Evolutionary conservation across 495 filamentous ascomycete species (phyloP).

Genomic region (Xylaria castorea): DNA sequence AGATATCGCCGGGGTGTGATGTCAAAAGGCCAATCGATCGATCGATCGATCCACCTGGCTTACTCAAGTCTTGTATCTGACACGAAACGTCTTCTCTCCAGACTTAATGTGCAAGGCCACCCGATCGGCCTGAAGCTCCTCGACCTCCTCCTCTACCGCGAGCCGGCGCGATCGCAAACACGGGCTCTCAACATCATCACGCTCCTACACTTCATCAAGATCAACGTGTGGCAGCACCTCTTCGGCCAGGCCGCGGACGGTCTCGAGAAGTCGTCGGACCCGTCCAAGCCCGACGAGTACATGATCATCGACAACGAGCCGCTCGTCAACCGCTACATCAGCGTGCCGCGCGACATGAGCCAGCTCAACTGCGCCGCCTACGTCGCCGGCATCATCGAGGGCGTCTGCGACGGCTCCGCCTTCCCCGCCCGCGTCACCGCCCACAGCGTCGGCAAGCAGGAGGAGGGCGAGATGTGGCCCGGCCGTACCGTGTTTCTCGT

Average conservation of each 20-base stretch:
- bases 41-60: neutral
- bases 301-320: slow-evolving; percentile 99
- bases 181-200: slow-evolving; percentile 88
- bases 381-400: slow-evolving; percentile 94
- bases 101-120: slow-evolving; percentile 93
- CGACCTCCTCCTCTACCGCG: slow-evolving; percentile 88
- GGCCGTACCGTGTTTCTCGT: slow-evolving; percentile 94
- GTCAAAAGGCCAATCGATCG: neutral
- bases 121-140: slow-evolving; percentile 92
- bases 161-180: slow-evolving; percentile 68
- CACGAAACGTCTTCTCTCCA: slow-evolving; percentile 40
- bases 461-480: slow-evolving; percentile 87
- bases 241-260: slow-evolving; percentile 89
- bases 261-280: slow-evolving; percentile 84
- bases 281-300: slow-evolving; percentile 86
- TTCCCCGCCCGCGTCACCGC: slow-evolving; percentile 90
- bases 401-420: slow-evolving; percentile 88
- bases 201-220: slow-evolving; percentile 92
- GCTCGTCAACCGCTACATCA: slow-evolving; percentile 90
- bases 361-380: slow-evolving; percentile 96
- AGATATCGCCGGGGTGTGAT: neutral
- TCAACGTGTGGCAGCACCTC: slow-evolving; percentile 87
- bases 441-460: slow-evolving; percentile 79
- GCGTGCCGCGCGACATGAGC: slow-evolving; percentile 91
- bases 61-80: neutral